Evolutionary conservation across 2,329 filamentous ascomycete genomes (phyloP).

Genomic region (Calonectria pseudoturangicola): DNA sequence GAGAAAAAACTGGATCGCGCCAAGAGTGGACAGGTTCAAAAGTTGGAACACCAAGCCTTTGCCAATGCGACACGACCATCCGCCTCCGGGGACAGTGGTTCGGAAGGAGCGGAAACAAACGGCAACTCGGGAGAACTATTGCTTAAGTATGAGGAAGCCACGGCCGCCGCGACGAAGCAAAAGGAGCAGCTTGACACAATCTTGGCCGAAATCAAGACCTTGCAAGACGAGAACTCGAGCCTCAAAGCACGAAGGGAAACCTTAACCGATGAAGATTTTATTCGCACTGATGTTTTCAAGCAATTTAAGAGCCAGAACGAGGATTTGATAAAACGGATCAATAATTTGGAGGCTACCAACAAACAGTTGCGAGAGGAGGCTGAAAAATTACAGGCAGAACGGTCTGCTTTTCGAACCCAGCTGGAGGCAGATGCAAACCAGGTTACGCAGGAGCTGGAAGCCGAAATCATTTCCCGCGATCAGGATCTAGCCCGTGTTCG

Average conservation of each 20-base stretch:
- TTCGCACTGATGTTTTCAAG: conserved; percentile 95
- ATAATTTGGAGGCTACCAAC: conserved; percentile 92
- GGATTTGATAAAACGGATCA: conserved; percentile 92
- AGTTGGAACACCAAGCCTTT: conserved; percentile 92
- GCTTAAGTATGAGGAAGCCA: conserved; percentile 84
- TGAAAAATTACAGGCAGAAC: conserved; percentile 88
- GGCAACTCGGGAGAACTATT: conserved; percentile 80
- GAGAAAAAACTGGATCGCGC: conserved; percentile 95
- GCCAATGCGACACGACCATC: conserved; percentile 77
- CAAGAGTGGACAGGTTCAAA: conserved; percentile 92
- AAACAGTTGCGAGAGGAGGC: conserved; percentile 89
- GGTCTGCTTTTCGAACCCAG: conserved; percentile 86
- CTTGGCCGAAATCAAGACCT: conserved; percentile 82
- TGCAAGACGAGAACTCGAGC: conserved; percentile 87
- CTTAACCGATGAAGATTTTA: conserved; percentile 93
- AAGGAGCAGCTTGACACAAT: conserved; percentile 91
- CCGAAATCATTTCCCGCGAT: conserved; percentile 86
- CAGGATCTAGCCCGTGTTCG: conserved; percentile 91
- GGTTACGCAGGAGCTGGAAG: conserved; percentile 85
- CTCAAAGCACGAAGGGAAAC: conserved; percentile 81
- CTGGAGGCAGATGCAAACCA: conserved; percentile 87
- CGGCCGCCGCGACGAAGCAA: conserved; percentile 85
- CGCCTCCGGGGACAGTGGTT: conserved; percentile 66
- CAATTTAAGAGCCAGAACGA: conserved; percentile 92
- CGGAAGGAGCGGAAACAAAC: conserved; percentile 71